A percentile compares a stretch with the other conserved stretches of the same genome.
phyloP scores from a whole-genome alignment of 176 grass and related monocot genomes.

The Areca catechu region DNA sequence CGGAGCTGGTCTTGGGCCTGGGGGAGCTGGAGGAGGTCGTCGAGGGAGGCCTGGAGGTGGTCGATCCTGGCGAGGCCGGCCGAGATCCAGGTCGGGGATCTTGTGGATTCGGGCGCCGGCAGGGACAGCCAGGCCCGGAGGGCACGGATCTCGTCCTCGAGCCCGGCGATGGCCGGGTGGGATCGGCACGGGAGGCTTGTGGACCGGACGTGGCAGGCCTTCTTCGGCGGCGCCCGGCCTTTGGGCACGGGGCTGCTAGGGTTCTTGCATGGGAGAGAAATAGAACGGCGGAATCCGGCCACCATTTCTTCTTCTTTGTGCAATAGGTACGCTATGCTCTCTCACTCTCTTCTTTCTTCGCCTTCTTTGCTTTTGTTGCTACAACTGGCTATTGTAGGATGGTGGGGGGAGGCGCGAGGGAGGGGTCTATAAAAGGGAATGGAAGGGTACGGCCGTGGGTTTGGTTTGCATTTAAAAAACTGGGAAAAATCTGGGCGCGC shows the following conservation, averaged over 20 bases:
- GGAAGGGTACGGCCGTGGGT: too few species aligned
- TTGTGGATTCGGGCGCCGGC: conserved; percentile 3
- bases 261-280: conserved; percentile 32
- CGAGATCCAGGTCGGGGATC: background rate
- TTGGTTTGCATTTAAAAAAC: conserved; percentile 5
- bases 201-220: conserved; percentile 27
- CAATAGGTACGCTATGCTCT: conserved; percentile 1
- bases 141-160: conserved; percentile 39
- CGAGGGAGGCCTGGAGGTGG: conserved; percentile 37
- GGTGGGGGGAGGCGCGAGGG: background rate
- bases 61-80: conserved; percentile 37
- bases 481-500: conserved; percentile 10
- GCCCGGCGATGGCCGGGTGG: conserved; percentile 48
- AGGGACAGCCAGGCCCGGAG: conserved; percentile 38
- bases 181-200: conserved; percentile 54
- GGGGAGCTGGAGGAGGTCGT: conserved; percentile 34
- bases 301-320: conserved; percentile 27
- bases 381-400: background rate
- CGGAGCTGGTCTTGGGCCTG: conserved; percentile 35
- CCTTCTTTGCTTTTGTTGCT: background rate
- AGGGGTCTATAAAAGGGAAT: conserved; percentile 16
- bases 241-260: background rate
- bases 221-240: background rate
- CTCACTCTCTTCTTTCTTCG: background rate
- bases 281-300: conserved; percentile 46